Percentiles rank a stretch among this genome's conserved stretches.
phyloP scores from a whole-genome alignment of 2,329 filamentous ascomycete genomes.

The Nigrograna mackinnonii region DNA sequence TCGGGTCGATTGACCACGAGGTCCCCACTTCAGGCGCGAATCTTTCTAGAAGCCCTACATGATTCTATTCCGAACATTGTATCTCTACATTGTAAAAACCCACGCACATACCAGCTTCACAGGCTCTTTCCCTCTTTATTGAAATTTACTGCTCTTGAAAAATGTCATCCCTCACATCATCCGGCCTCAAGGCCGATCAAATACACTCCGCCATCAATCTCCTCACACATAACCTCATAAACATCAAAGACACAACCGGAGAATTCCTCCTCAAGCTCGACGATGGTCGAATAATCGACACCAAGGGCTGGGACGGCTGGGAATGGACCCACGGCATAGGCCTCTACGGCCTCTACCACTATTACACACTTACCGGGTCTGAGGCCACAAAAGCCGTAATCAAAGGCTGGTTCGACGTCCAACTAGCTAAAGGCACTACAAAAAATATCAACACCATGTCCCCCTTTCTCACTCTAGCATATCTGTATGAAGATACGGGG shows the following conservation, averaged over 20 bases:
- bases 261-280: conserved; percentile 72
- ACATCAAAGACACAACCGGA: conserved; percentile 75
- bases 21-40: too few species aligned
- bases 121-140: too few species aligned
- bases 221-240: conserved; percentile 74
- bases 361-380: conserved; percentile 73
- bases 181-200: conserved; percentile 45
- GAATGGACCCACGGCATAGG: conserved; percentile 83
- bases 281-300: conserved; percentile 78
- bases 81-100: too few species aligned
- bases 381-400: conserved; percentile 66
- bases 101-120: too few species aligned
- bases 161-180: conserved; percentile 46
- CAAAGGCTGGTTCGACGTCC: conserved; percentile 71
- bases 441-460: conserved; percentile 90
- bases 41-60: too few species aligned
- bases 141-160: too few species aligned
- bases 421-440: conserved; percentile 72
- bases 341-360: conserved; percentile 81
- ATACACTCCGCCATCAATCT: conserved; percentile 63
- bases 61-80: too few species aligned
- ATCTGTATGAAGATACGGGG: conserved; percentile 74
- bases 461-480: conserved; percentile 74
- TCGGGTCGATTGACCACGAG: too few species aligned
- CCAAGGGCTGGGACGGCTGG: conserved; percentile 84